Base-by-base conservation (phyloP, 176 grass and related monocot genomes). In the Tillandsia leiboldiana region DNA sequence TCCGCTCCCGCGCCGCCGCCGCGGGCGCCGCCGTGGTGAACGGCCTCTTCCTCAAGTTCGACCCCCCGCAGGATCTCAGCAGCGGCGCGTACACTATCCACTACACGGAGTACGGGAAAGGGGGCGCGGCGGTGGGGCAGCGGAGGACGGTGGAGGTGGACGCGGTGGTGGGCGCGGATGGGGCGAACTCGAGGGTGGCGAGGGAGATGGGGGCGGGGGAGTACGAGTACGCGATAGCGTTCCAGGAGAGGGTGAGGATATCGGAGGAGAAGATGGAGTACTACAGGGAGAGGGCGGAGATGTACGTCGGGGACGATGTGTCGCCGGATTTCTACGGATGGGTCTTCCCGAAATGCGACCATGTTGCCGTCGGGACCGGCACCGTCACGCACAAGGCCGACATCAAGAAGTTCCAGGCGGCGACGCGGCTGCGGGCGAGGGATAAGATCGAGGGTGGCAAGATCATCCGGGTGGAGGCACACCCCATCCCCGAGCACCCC, bases 291-390 rank as follows among this genome's bases (percentile, higher is more conserved):
- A 85, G 84, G 78, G 94, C 94, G 3, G 94, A 99, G 86, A 97
- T 97, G 94, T 97, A 97, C 66, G 87, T 97, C 27, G 94, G 94
- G 51, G 94, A 99, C 75, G 94, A 99, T 70, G 94, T 99, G 17
- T 99, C 89, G 0, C 94, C 94, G 1, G 89, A 99, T 81, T 99
- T 99, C 84, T 99, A 99, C 70, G 89, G 94, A 50, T 93, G 94
- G 94, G 94, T 99, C 10, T 99, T 99, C 77, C 94, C 94, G 77
- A 93, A 99, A 70, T 99, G 94, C 71, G 94, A 99, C 84, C 94
- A 93, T 70, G 94, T 99, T 49, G 93, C 89, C 7, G 89, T 97
- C 23, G 94, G 94, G 68, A 97, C 94, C 12, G 94, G 94, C 65
- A 97, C 89, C 14, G 94, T 97, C 63, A 97, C 94, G 2, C 94